Conservation (phyloP, 2,329 filamentous ascomycete species). For the Fusarium tricinctum region DNA sequence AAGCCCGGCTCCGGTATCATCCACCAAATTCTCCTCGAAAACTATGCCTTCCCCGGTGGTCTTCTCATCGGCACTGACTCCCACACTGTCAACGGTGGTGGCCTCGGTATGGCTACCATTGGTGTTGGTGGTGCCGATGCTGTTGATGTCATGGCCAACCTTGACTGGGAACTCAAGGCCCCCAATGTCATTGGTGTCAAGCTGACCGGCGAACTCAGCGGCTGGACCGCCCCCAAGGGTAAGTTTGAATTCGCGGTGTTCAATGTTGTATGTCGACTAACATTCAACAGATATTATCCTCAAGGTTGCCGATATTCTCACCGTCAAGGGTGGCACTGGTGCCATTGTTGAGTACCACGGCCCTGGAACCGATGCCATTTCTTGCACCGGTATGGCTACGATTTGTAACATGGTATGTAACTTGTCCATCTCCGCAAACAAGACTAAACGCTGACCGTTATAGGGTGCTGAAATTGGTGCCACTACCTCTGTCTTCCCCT, state of each 20-base stretch:
- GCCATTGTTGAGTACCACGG: slow-evolving; percentile 81
- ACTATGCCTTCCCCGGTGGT: slow-evolving; percentile 99
- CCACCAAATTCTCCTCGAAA: slow-evolving; percentile 98
- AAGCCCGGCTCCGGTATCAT: slow-evolving; percentile 98
- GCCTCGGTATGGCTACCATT: slow-evolving; percentile 94
- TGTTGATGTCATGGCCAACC: slow-evolving; percentile 97
- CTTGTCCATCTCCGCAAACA: slow-evolving; percentile 14
- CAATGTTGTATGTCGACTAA: slow-evolving; percentile 12
- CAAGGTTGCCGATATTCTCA: slow-evolving; percentile 96
- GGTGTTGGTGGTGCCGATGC: slow-evolving; percentile 98
- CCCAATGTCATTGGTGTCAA: slow-evolving; percentile 97
- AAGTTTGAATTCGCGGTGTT: slow-evolving; percentile 49
- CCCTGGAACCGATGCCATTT: slow-evolving; percentile 77
- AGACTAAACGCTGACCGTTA: slow-evolving; percentile 30
- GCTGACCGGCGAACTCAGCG: slow-evolving; percentile 88
- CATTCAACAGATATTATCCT: slow-evolving; percentile 84
- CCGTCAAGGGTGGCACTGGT: slow-evolving; percentile 97
- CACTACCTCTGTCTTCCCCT: slow-evolving; percentile 95
- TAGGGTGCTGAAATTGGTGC: slow-evolving; percentile 78
- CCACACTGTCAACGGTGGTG: slow-evolving; percentile 97
- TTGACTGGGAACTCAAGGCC: slow-evolving; percentile 98
- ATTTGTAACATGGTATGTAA: slow-evolving; percentile 76
- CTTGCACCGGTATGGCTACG: slow-evolving; percentile 89
- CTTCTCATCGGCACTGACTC: slow-evolving; percentile 98
- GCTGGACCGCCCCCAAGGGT: slow-evolving; percentile 96